phyloP scores from a whole-genome alignment of 495 filamentous ascomycete genomes.

The Barbatosphaeria neglecta region DNA sequence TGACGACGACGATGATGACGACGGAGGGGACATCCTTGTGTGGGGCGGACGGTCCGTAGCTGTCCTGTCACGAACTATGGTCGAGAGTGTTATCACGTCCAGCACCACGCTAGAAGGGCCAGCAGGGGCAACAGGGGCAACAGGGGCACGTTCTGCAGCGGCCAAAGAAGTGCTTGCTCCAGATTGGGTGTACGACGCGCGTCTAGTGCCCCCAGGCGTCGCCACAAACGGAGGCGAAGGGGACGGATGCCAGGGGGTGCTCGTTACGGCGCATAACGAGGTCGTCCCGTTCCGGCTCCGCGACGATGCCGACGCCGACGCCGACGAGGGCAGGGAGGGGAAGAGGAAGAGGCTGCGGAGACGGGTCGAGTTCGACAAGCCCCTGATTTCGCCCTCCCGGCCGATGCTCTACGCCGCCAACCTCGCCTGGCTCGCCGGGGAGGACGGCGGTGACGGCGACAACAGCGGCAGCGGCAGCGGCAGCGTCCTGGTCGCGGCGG shows the following conservation, averaged over 20 bases:
- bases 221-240: no score
- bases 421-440: slow-evolving; percentile 43
- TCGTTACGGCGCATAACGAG: slow-evolving; percentile 82
- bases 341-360: no score
- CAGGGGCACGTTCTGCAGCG: no score
- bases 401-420: slow-evolving; percentile 85
- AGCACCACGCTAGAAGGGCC: neutral
- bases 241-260: slow-evolving; percentile 16
- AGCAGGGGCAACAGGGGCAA: no score
- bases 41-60: slow-evolving; percentile 44
- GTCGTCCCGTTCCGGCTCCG: slow-evolving; percentile 34
- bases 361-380: slow-evolving; percentile 12
- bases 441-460: slow-evolving; percentile 27
- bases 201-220: slow-evolving; percentile 40
- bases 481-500: slow-evolving; percentile 69
- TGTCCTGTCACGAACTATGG: slow-evolving; percentile 8
- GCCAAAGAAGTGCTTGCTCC: slow-evolving; percentile 24
- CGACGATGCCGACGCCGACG: no score
- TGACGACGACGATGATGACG: slow-evolving; percentile 1
- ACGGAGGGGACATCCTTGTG: slow-evolving; percentile 24
- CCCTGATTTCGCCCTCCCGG: slow-evolving; percentile 56
- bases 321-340: slow-evolving; percentile 6
- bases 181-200: slow-evolving; percentile 82
- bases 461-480: no score
- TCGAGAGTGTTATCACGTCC: slow-evolving; percentile 13